Conservation (phyloP, 257 asterid genomes). For the Perilla frutescens region DNA sequence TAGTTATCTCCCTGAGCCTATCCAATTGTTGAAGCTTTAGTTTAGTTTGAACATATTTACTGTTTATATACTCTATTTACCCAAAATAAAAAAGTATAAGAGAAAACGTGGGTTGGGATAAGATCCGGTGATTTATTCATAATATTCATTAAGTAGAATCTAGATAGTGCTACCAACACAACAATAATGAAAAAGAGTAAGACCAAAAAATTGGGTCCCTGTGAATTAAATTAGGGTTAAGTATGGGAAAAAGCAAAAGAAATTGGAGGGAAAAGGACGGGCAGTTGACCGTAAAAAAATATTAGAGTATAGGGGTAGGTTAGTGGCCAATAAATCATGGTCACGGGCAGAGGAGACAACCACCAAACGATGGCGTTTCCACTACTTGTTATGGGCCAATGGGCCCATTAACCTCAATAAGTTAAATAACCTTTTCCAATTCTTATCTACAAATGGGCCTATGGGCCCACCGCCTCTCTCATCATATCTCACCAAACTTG, state of each 20-base stretch:
- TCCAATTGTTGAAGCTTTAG: too few relatives aligned
- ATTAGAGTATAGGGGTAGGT: constrained; percentile 23
- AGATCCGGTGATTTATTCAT: too few relatives aligned
- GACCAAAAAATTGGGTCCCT: constrained; percentile 18
- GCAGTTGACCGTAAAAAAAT: constrained; percentile 35
- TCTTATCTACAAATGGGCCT: constrained; percentile 41
- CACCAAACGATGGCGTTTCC: constrained; percentile 37
- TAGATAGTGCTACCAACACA: constrained; percentile 29
- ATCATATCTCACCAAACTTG: constrained; percentile 55
- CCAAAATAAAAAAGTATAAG: too few relatives aligned
- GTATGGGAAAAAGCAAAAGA: neutral
- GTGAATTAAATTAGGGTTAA: constrained; percentile 9
- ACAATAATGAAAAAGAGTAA: neutral
- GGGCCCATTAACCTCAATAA: constrained; percentile 29
- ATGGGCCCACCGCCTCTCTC: constrained; percentile 27
- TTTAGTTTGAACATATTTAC: too few relatives aligned
- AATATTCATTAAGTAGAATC: neutral
- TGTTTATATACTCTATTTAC: too few relatives aligned
- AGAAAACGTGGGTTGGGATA: too few relatives aligned
- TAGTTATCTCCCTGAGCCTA: too few relatives aligned
- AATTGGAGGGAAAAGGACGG: constrained; percentile 36
- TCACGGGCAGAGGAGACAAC: constrained; percentile 35
- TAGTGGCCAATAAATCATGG: constrained; percentile 29
- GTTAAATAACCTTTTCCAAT: constrained; percentile 21
- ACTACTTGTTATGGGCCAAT: constrained; percentile 31